Evolutionary conservation across 352 stramenopile genomes (phyloP).

Genomic region (Stephanocyclus meneghinianus): DNA sequence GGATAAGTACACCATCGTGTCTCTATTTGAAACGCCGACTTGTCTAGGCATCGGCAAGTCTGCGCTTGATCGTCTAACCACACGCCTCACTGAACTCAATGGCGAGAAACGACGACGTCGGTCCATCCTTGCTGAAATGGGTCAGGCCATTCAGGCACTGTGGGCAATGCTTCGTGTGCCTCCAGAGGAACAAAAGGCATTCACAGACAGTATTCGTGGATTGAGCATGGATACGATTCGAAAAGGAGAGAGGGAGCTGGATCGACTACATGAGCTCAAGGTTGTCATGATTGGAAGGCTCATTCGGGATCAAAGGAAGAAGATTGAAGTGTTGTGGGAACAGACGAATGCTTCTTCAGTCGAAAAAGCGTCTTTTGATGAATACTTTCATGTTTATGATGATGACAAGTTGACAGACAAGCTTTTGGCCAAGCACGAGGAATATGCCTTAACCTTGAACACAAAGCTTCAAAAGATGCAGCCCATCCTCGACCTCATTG

Average conservation of each 20-base stretch:
- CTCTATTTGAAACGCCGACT: conserved; percentile 66
- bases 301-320: conserved; percentile 70
- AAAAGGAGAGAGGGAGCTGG: conserved; percentile 72
- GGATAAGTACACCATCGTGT: conserved; percentile 58
- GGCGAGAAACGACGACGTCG: conserved; percentile 74
- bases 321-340: conserved; percentile 72
- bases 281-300: conserved; percentile 77
- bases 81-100: conserved; percentile 70
- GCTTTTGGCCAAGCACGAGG: conserved; percentile 72
- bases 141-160: conserved; percentile 68
- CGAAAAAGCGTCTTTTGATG: conserved; percentile 60
- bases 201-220: conserved; percentile 76
- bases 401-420: conserved; percentile 68
- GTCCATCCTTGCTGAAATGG: conserved; percentile 71
- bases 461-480: conserved; percentile 75
- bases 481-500: conserved; percentile 81
- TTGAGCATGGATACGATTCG: conserved; percentile 80
- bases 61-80: conserved; percentile 68
- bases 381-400: conserved; percentile 55
- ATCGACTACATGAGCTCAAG: conserved; percentile 69
- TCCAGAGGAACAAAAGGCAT: conserved; percentile 73
- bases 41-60: conserved; percentile 76
- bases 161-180: conserved; percentile 81
- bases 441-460: conserved; percentile 64
- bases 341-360: conserved; percentile 63